Evolutionary conservation across 768 basidiomycete genomes (phyloP).

Genomic region (Podaxis sp.): DNA sequence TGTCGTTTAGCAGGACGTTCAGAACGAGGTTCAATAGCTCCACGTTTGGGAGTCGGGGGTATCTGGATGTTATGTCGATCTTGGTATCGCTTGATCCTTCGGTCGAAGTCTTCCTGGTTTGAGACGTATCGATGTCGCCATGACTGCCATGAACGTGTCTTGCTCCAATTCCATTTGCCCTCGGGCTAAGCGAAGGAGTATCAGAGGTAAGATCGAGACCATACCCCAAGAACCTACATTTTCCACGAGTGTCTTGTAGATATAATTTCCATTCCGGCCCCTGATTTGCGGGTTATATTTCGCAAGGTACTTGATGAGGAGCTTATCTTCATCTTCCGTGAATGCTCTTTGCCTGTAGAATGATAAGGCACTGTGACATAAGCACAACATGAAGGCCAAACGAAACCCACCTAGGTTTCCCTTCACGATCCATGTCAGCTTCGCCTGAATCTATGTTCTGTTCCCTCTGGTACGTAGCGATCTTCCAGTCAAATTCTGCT

Average conservation of each 20-base stretch:
- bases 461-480: constrained; percentile 29
- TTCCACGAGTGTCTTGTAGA: constrained; percentile 39
- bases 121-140: constrained; percentile 62
- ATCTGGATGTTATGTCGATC: neutral
- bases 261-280: constrained; percentile 40
- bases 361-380: neutral
- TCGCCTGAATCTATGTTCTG: neutral
- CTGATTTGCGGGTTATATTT: constrained; percentile 32
- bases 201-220: neutral
- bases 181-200: constrained; percentile 25
- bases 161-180: constrained; percentile 47
- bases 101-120: constrained; percentile 37
- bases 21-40: neutral
- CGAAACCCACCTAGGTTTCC: neutral
- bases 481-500: constrained; percentile 35
- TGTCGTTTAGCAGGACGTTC: constrained; percentile 6
- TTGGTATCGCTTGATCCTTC: constrained; percentile 35
- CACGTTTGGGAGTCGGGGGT: neutral
- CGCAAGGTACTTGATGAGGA: constrained; percentile 45
- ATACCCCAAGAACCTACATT: constrained; percentile 33
- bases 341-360: constrained; percentile 22
- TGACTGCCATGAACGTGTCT: constrained; percentile 49
- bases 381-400: too few relatives aligned
- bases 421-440: neutral
- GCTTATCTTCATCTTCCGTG: constrained; percentile 34